phyloP scores from a whole-genome alignment of 2,329 filamentous ascomycete genomes.

The Arthrobotrys entomopaga region DNA sequence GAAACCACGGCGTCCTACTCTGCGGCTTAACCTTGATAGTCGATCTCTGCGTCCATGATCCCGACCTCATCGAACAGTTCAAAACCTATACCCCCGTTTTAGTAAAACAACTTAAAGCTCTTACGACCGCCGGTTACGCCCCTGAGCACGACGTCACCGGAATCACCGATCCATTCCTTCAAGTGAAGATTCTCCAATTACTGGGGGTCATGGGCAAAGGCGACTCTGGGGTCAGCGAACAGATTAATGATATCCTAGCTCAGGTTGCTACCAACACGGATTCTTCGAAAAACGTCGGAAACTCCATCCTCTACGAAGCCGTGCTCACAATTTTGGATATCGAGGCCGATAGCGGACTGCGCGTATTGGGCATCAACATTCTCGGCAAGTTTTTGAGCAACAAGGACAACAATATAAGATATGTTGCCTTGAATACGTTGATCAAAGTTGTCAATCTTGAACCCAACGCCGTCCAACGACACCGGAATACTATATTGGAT shows the following conservation, averaged over 20 bases:
- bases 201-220: conserved; percentile 86
- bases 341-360: conserved; percentile 92
- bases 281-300: conserved; percentile 97
- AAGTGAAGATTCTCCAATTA: conserved; percentile 92
- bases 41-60: conserved; percentile 93
- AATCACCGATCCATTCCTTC: conserved; percentile 95
- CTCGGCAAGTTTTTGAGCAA: conserved; percentile 98
- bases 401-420: conserved; percentile 98
- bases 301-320: conserved; percentile 96
- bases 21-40: conserved; percentile 91
- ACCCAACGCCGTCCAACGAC: conserved; percentile 94
- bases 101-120: conserved; percentile 88
- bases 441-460: conserved; percentile 99
- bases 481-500: conserved; percentile 96
- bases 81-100: conserved; percentile 83
- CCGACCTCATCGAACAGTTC: conserved; percentile 90
- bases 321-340: conserved; percentile 98
- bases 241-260: conserved; percentile 97
- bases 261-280: conserved; percentile 99
- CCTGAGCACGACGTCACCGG: conserved; percentile 98
- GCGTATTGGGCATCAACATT: conserved; percentile 96
- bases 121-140: conserved; percentile 94
- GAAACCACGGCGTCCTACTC: conserved; percentile 90
- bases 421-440: conserved; percentile 94
- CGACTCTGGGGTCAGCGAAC: conserved; percentile 86